Percentiles rank a stretch among this genome's conserved stretches.
phyloP scores from a whole-genome alignment of 2,329 filamentous ascomycete genomes.

The Talaromyces piceae region DNA sequence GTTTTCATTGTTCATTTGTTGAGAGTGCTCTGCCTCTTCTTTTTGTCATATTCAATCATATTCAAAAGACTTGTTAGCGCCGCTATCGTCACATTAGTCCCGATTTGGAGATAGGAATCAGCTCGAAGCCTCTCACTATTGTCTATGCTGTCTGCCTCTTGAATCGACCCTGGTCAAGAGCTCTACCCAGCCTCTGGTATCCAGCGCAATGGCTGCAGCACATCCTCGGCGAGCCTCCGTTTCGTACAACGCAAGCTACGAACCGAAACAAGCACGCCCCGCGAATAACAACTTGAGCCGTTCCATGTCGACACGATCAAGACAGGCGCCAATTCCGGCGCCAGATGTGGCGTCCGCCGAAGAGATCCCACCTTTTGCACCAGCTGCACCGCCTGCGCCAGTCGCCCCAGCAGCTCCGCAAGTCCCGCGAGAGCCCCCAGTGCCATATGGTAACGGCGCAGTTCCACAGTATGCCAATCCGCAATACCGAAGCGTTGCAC shows the following conservation, averaged over 20 bases:
- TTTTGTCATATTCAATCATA: not conserved
- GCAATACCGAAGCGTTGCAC: constrained; percentile 10
- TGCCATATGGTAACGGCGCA: constrained; percentile 47
- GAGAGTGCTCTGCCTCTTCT: not conserved
- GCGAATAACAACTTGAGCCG: constrained; percentile 1
- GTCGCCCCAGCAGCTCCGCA: constrained; percentile 49
- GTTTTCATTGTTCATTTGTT: not conserved
- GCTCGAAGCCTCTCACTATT: not conserved
- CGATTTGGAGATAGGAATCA: no score
- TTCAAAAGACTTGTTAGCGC: no score
- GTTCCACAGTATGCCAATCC: constrained; percentile 12
- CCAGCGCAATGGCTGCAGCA: constrained; percentile 5
- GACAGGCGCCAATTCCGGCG: constrained; percentile 4
- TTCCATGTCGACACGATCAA: constrained; percentile 3
- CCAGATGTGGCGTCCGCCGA: constrained; percentile 2
- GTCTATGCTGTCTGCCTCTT: not conserved
- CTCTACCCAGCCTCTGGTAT: not conserved
- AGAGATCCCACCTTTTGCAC: constrained; percentile 10
- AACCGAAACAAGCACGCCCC: constrained; percentile 1
- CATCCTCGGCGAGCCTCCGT: constrained; percentile 4
- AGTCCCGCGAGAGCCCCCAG: constrained; percentile 51
- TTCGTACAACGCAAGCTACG: not conserved
- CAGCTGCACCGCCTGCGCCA: constrained; percentile 31
- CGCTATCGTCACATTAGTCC: no score
- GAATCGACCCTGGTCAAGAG: not conserved